Percentiles rank a stretch among this genome's conserved stretches.
phyloP scores from a whole-genome alignment of 2,329 filamentous ascomycete genomes.

The Calonectria henricotiae region DNA sequence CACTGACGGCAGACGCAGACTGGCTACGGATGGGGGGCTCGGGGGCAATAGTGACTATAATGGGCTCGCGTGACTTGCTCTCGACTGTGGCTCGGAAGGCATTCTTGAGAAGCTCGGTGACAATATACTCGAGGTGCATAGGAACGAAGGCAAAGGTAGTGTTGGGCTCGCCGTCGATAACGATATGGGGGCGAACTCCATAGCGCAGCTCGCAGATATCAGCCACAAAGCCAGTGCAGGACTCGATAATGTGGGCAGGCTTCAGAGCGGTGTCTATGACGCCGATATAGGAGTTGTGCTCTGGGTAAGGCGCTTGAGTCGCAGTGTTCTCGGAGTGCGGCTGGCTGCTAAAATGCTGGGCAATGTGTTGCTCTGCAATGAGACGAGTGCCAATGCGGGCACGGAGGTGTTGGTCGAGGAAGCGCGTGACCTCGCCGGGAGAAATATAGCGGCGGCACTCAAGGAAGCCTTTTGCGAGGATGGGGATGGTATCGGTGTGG shows the following conservation, averaged over 20 bases:
- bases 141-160: slow-evolving; percentile 96
- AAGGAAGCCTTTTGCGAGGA: slow-evolving; percentile 91
- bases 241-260: slow-evolving; percentile 85
- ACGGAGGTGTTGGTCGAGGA: slow-evolving; percentile 93
- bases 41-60: slow-evolving; percentile 93
- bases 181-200: slow-evolving; percentile 85
- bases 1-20: slow-evolving; percentile 44
- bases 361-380: slow-evolving; percentile 97
- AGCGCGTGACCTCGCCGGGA: slow-evolving; percentile 86
- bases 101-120: slow-evolving; percentile 97
- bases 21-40: slow-evolving; percentile 65
- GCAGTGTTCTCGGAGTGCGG: slow-evolving; percentile 76
- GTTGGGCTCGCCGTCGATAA: slow-evolving; percentile 87
- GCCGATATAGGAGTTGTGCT: slow-evolving; percentile 83
- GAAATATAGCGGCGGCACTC: slow-evolving; percentile 94
- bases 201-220: slow-evolving; percentile 98
- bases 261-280: slow-evolving; percentile 94
- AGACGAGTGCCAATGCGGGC: slow-evolving; percentile 94
- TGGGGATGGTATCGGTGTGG: slow-evolving; percentile 94
- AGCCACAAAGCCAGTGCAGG: slow-evolving; percentile 90
- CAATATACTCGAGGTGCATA: slow-evolving; percentile 96
- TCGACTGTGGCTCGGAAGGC: slow-evolving; percentile 96
- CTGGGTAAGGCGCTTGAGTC: slow-evolving; percentile 67
- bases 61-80: slow-evolving; percentile 83
- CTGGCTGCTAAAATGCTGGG: slow-evolving; percentile 82